Evolutionary conservation across 305 asterid genomes (phyloP).

Genomic region (Andrographis paniculata): DNA sequence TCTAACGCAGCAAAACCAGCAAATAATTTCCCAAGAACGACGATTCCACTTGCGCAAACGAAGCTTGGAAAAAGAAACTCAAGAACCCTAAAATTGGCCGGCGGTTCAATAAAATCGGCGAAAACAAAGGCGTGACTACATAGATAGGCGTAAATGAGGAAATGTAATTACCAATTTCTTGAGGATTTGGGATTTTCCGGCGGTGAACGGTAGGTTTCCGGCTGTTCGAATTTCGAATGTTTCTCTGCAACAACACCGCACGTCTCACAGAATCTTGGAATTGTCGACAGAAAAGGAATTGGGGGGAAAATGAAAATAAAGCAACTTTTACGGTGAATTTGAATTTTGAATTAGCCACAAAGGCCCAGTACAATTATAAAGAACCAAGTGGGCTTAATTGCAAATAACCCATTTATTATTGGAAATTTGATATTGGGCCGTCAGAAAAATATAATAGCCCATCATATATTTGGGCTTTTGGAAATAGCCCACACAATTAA

Average conservation of each 20-base stretch:
- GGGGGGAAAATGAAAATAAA: conserved; percentile 24
- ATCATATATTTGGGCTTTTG: too few species aligned
- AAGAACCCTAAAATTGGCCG: conserved; percentile 19
- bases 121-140: not conserved
- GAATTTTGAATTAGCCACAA: not conserved
- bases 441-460: too few species aligned
- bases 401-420: too few species aligned
- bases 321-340: conserved; percentile 8
- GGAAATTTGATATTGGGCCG: too few species aligned
- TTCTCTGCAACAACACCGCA: not conserved
- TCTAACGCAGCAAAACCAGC: conserved; percentile 18
- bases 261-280: not conserved
- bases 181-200: conserved; percentile 12
- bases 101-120: conserved; percentile 3
- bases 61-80: conserved; percentile 25
- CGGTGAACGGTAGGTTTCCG: conserved; percentile 12
- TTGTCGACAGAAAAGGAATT: conserved; percentile 11
- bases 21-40: conserved; percentile 2
- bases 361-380: too few species aligned
- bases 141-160: not conserved
- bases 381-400: too few species aligned
- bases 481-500: too few species aligned
- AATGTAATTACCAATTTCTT: conserved; percentile 17
- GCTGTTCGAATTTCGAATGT: conserved; percentile 14
- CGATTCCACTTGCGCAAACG: conserved; percentile 17